Conservation (phyloP, 306 rosid genomes). For the cucumber (Cucumis sativus) region DNA sequence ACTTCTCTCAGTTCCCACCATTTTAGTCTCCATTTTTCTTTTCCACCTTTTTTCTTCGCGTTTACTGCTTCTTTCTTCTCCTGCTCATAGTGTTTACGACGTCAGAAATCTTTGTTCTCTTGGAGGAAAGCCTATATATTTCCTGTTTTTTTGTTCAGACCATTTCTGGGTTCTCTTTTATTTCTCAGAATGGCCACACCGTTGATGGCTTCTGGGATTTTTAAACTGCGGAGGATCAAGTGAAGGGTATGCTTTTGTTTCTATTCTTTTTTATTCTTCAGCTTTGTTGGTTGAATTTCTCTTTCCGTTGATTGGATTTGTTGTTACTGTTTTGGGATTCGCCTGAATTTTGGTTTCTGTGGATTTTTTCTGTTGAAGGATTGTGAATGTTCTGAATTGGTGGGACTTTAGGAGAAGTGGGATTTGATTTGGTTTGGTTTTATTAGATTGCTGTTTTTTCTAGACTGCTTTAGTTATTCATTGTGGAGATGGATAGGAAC, state of each 20-base stretch:
- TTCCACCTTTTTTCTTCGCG: neutral
- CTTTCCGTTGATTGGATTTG: neutral
- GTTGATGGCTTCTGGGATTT: neutral
- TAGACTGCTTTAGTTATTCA: neutral
- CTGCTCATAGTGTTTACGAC: neutral
- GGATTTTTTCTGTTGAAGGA: neutral
- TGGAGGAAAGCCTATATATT: neutral
- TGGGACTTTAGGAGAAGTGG: neutral
- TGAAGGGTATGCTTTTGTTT: neutral
- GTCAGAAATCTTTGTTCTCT: neutral
- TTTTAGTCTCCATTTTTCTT: neutral
- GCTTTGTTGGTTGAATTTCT: neutral
- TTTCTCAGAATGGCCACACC: neutral
- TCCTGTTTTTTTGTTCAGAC: neutral
- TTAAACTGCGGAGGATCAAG: neutral
- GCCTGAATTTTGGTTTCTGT: neutral
- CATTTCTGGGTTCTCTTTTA: neutral
- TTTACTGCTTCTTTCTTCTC: neutral
- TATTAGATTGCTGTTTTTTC: neutral
- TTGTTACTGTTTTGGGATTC: neutral
- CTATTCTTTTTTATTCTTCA: neutral
- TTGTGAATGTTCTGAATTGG: neutral
- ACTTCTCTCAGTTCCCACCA: neutral
- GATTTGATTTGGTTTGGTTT: neutral
- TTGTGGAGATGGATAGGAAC: slow-evolving; percentile 54